Evolutionary conservation across 202 grass and related monocot species (phyloP).

Genomic region (Musa balbisiana): DNA sequence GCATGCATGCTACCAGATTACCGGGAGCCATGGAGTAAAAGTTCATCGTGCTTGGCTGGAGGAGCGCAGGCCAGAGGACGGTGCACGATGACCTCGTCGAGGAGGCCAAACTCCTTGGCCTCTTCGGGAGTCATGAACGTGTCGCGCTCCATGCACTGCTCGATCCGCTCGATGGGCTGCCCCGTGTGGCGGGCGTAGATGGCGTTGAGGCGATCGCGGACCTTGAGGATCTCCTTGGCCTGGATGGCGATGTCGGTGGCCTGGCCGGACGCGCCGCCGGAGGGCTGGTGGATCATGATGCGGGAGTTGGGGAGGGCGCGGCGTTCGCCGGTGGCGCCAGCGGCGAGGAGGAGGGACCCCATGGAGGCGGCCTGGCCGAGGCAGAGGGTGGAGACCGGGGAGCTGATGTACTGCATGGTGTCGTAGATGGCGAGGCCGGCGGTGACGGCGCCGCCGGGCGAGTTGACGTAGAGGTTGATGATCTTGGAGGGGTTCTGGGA

Average conservation of each 20-base stretch:
- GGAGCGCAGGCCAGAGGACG: constrained; percentile 29
- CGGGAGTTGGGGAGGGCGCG: constrained; percentile 71
- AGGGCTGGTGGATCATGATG: constrained; percentile 88
- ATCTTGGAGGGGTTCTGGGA: constrained; percentile 85
- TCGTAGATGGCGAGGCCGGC: constrained; percentile 91
- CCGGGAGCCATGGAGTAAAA: no score
- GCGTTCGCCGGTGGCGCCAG: constrained; percentile 54
- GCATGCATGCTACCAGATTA: no score
- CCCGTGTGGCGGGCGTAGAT: constrained; percentile 5
- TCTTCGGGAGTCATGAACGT: constrained; percentile 83
- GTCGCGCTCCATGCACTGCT: constrained; percentile 36
- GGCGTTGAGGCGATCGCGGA: constrained; percentile 6
- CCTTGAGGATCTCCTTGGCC: constrained; percentile 6
- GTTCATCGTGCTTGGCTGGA: no score
- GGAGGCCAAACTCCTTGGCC: constrained; percentile 70
- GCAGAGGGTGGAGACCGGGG: constrained; percentile 76
- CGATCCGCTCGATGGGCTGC: neutral
- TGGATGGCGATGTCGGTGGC: constrained; percentile 8
- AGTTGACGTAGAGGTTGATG: constrained; percentile 78
- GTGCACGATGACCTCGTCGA: constrained; percentile 89
- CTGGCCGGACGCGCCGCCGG: neutral
- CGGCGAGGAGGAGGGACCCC: constrained; percentile 78
- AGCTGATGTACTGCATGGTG: constrained; percentile 83
- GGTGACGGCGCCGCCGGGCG: constrained; percentile 55
- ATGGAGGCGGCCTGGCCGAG: constrained; percentile 75